Percentiles rank a stretch among this genome's conserved stretches.
Conservation (phyloP, 2,329 filamentous ascomycete genomes). For the Geosmithia flava region DNA sequence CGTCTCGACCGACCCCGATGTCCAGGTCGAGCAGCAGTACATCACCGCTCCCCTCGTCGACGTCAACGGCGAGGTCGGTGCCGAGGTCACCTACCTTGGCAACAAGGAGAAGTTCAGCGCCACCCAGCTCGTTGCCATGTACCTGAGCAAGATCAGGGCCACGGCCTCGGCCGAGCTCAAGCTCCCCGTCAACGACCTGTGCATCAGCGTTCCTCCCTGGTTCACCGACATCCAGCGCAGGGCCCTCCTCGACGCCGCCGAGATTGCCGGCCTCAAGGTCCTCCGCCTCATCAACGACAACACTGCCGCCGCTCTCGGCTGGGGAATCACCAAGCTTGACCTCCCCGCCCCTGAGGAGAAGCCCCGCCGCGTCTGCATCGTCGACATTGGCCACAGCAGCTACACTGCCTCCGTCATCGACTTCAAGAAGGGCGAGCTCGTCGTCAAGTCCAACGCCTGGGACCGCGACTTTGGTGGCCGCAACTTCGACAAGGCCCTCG, state of each 20-base stretch:
- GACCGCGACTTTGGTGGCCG: constrained; percentile 96
- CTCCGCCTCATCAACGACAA: constrained; percentile 96
- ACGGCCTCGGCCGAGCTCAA: constrained; percentile 80
- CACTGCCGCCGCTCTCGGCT: constrained; percentile 89
- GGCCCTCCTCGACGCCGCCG: constrained; percentile 77
- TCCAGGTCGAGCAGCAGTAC: constrained; percentile 84
- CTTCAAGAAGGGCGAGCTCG: constrained; percentile 92
- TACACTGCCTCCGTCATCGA: constrained; percentile 91
- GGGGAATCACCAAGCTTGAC: constrained; percentile 95
- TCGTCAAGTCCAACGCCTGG: constrained; percentile 83
- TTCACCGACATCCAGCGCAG: constrained; percentile 93
- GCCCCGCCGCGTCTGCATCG: constrained; percentile 77
- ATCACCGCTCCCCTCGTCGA: constrained; percentile 80
- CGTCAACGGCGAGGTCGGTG: constrained; percentile 86
- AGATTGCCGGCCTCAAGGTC: constrained; percentile 86
- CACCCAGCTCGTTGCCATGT: constrained; percentile 90
- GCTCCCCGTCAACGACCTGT: constrained; percentile 83
- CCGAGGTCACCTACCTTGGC: constrained; percentile 83
- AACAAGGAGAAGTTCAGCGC: constrained; percentile 95
- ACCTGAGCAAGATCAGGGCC: constrained; percentile 84
- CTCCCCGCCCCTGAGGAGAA: constrained; percentile 81
- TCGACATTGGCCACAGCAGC: constrained; percentile 95
- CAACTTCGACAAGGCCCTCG: constrained; percentile 89
- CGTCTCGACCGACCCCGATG: constrained; percentile 77
- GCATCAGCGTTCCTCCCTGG: constrained; percentile 91